Conservation (phyloP, 208 protist species). For the Leishmania turanica region DNA sequence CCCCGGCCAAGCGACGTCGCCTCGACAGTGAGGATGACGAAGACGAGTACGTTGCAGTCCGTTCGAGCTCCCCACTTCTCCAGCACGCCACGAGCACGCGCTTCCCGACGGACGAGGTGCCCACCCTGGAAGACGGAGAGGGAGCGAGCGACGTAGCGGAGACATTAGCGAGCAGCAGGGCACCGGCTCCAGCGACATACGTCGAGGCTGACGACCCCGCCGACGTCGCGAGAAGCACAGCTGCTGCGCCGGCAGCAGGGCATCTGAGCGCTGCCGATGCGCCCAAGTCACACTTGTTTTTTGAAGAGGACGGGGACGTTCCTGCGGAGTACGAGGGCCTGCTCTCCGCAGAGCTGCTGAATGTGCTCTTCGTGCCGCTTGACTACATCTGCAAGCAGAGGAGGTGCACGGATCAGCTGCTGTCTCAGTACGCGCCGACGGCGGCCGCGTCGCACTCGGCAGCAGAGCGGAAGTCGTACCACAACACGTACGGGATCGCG, state of each 20-base stretch:
- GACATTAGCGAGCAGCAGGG: not conserved
- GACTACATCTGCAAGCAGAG: constrained; percentile 33
- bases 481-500: constrained; percentile 26
- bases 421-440: constrained; percentile 72
- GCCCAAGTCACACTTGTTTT: not conserved
- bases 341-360: constrained; percentile 57
- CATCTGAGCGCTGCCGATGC: not conserved
- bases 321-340: constrained; percentile 61
- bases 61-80: constrained; percentile 31
- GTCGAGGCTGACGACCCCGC: not conserved
- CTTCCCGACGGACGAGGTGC: constrained; percentile 26
- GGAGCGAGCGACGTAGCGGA: not conserved
- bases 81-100: constrained; percentile 30
- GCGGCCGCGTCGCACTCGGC: not conserved
- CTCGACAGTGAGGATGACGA: constrained; percentile 85
- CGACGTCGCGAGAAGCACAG: not conserved
- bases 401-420: constrained; percentile 55
- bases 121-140: not conserved
- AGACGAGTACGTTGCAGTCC: constrained; percentile 48
- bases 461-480: not conserved
- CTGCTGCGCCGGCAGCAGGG: not conserved
- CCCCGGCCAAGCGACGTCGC: constrained; percentile 29
- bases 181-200: not conserved
- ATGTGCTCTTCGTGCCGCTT: constrained; percentile 53
- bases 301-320: constrained; percentile 59